Base-by-base conservation (phyloP, 2,329 filamentous ascomycete species). In the Cadophora sp. region DNA sequence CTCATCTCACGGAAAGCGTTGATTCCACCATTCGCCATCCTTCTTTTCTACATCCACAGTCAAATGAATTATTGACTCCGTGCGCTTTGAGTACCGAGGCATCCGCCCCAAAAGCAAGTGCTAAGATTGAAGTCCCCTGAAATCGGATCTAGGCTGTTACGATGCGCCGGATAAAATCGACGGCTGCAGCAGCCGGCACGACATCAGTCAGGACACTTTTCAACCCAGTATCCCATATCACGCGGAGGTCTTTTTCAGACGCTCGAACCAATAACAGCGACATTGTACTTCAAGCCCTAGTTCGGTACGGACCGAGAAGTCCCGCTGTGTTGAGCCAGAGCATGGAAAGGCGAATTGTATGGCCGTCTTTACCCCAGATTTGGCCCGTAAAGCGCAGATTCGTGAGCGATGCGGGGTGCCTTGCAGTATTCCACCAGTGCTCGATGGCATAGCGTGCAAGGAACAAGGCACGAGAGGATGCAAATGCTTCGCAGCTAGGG, bases 331-430 rank as follows among this genome's bases (percentile, higher is more conserved):
- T 31, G 14, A 51, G 4, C 16, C 43, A 37, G 22, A 26, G 46
- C 27, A 53, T 24, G 65, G n/a, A 48, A 65, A 46, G 61, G 68
- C 59, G 55, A 69, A 69, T 58, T 48, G 59, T 64, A 63, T 65
- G 29, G 29, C 66, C 66, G 61, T 43, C 24, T 56, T 26, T 50
- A 62, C 68, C 64, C 64, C 65, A 69, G 65, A 65, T 24, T 34
- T 65, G 62, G 40, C 29, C 31, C 34, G 9, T 56, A 58, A 62
- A 31, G 26, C 61, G 50, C 34, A 27, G 26, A 29, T 6, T 34
- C 48, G 50, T n/a, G 55, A 51, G 29, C 46, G 43, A 40, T 66
- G 66, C 63, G 62, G 64, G 59, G 62, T 65, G 64, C 51, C 37
- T 59, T 55, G 50, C 55, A 65, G 43, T 65, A 48, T 63, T 65